Conservation (phyloP, 2,329 filamentous ascomycete genomes). For the Xylariaceae sp. region DNA sequence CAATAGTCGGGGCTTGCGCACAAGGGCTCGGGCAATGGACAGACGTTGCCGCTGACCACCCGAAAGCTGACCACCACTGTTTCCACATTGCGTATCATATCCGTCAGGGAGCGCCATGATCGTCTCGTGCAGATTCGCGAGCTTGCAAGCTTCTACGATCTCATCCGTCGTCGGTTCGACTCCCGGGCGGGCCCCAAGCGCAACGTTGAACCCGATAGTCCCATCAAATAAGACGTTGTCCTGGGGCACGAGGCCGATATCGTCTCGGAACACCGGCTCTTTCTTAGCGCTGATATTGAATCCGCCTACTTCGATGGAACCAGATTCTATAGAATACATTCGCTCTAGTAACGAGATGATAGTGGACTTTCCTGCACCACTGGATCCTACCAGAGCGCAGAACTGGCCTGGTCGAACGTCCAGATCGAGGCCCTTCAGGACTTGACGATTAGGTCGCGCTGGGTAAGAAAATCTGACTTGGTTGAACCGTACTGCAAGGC, state of each 20-base stretch:
- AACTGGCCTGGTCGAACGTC: constrained; percentile 36
- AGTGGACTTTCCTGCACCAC: constrained; percentile 45
- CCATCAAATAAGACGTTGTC: constrained; percentile 57
- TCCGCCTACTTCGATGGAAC: constrained; percentile 49
- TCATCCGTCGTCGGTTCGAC: constrained; percentile 54
- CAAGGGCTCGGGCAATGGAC: constrained; percentile 71
- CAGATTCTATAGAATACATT: constrained; percentile 49
- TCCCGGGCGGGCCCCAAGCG: constrained; percentile 51
- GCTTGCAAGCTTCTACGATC: constrained; percentile 61
- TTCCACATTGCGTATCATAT: constrained; percentile 64
- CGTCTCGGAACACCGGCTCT: constrained; percentile 44
- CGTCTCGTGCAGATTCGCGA: constrained; percentile 68
- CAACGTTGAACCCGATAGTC: constrained; percentile 53
- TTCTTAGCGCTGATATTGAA: constrained; percentile 40
- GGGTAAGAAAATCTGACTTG: constrained; percentile 60
- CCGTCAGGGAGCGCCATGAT: constrained; percentile 60
- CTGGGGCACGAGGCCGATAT: constrained; percentile 55
- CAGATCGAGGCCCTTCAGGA: constrained; percentile 40
- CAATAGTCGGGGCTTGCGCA: constrained; percentile 67
- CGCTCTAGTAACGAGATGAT: constrained; percentile 47
- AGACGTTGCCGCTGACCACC: constrained; percentile 78
- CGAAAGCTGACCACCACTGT: constrained; percentile 70
- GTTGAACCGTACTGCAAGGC: constrained; percentile 46
- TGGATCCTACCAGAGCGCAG: constrained; percentile 43
- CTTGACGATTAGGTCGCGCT: constrained; percentile 49